Evolutionary conservation across 768 basidiomycete genomes (phyloP).

Genomic region (Lentinula detonsa): DNA sequence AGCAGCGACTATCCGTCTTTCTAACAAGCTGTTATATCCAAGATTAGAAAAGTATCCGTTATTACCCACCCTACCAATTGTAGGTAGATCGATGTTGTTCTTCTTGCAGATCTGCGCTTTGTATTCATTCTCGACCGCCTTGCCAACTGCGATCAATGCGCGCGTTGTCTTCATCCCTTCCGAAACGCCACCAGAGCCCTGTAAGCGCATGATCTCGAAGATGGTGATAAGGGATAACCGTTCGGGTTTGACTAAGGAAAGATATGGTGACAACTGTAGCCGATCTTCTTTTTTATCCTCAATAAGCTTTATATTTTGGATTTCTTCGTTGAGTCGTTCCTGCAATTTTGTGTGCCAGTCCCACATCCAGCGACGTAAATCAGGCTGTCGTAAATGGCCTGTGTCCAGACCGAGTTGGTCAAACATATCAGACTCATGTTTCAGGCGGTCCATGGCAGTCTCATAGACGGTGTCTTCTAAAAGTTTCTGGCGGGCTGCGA

Average conservation of each 20-base stretch:
- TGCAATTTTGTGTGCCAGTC: conserved; percentile 69
- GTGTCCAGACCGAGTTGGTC: conserved; percentile 50
- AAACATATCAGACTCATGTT: conserved; percentile 55
- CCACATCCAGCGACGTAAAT: conserved; percentile 81
- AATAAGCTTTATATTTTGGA: conserved; percentile 33
- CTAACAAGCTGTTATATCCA: conserved; percentile 56
- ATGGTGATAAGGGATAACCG: conserved; percentile 86
- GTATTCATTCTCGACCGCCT: conserved; percentile 86
- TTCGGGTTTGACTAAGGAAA: conserved; percentile 67
- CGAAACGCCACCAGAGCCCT: conserved; percentile 67
- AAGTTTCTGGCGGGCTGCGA: conserved; percentile 70
- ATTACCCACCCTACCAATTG: conserved; percentile 18
- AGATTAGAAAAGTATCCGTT: conserved; percentile 47
- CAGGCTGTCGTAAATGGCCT: conserved; percentile 35
- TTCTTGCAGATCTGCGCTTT: conserved; percentile 74
- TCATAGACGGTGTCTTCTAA: conserved; percentile 86
- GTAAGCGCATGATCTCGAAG: conserved; percentile 79
- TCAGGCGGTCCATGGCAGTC: conserved; percentile 66
- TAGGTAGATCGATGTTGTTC: conserved; percentile 49
- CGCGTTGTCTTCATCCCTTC: conserved; percentile 89
- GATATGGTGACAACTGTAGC: conserved; percentile 53
- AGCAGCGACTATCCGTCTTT: conserved; percentile 60
- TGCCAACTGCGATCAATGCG: conserved; percentile 74
- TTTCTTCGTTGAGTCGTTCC: conserved; percentile 42
- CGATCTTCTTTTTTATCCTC: conserved; percentile 19